Conservation (phyloP, 1,139 yeast species). For the Meyerozyma athensensis region DNA sequence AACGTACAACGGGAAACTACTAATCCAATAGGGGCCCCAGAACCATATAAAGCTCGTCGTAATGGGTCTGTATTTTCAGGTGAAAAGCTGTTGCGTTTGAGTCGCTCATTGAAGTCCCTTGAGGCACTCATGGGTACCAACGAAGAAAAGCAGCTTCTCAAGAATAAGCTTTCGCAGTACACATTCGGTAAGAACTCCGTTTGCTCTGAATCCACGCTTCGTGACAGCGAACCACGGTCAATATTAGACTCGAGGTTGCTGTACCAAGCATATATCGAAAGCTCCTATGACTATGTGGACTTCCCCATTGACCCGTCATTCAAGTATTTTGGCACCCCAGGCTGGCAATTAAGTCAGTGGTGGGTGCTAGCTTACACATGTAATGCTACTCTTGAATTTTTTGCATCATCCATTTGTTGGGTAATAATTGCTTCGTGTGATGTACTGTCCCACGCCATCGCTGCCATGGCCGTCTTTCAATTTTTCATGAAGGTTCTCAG, state of each 20-base stretch:
- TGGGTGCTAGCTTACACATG: not conserved
- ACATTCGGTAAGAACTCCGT: slow-evolving; percentile 2
- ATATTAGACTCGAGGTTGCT: not conserved
- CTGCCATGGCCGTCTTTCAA: not conserved
- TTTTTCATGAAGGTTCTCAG: not conserved
- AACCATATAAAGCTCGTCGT: not conserved
- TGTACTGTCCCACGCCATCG: too few species aligned
- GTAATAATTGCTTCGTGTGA: too few species aligned
- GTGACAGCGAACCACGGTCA: not conserved
- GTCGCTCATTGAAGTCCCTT: not conserved
- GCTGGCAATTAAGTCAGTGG: not conserved
- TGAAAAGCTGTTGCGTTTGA: not conserved
- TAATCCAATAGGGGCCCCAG: not conserved
- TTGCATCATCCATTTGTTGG: not conserved
- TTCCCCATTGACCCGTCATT: slow-evolving; percentile 11
- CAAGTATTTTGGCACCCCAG: slow-evolving; percentile 9
- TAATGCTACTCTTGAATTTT: not conserved
- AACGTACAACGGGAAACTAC: not conserved
- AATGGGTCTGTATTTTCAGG: slow-evolving; percentile 2
- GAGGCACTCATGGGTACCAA: not conserved
- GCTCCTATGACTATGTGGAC: not conserved
- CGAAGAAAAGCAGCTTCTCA: not conserved
- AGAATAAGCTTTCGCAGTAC: slow-evolving; percentile 1
- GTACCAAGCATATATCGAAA: not conserved
- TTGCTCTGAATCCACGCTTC: not conserved